Base-by-base conservation (phyloP, 768 basidiomycete species). In the Leccinellum albellum region DNA sequence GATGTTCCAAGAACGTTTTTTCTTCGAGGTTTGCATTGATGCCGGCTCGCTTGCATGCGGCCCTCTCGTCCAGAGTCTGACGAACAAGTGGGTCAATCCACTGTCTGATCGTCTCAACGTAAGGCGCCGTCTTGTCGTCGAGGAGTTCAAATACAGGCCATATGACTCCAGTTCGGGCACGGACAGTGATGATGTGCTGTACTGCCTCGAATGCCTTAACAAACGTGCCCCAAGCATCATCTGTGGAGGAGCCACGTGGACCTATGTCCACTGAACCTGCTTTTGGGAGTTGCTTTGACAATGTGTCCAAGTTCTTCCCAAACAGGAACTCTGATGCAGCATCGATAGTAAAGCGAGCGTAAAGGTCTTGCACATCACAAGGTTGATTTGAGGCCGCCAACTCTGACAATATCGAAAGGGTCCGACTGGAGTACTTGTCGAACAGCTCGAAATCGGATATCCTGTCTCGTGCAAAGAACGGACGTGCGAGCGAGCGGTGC, bases 311-410 rank as follows among this genome's bases (percentile, higher is more conserved):
- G 64, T 83, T 85, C 54, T 77, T 74, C 8, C 87, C 88, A 57
- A 91, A 88, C 35, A 90, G 74, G 65, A 88, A 89, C 57, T 88
- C 86, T 6, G 86, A 86, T 1, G 87, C 85, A 0, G 86, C 77
- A 66, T 90, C 88, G 40, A 89, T 76, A 13, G 86, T 81, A 66
- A 89, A 87, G 9, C 87, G 81, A 17, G 81, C 71, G 61, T 78
- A 88, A 3, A 89, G 75, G 63, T 89, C 88, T 66, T 90, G 85
- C 1, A 79, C 82, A 58, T 89, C 87, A 63, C 80, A 78, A 3
- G 85, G 76, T 55, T 74, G 70, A 45, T 73, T 61, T 1, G 71
- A 59, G 17, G 73, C 59, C 21, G 76, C 70, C 15, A 77, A 64
- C 8, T 74, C 61, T 14, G 79, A 77, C n/a, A 87, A 64, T 53